Percentiles rank a stretch among this genome's conserved stretches.
phyloP scores from a whole-genome alignment of 2,329 filamentous ascomycete genomes.

The Dactylellina cionopaga region DNA sequence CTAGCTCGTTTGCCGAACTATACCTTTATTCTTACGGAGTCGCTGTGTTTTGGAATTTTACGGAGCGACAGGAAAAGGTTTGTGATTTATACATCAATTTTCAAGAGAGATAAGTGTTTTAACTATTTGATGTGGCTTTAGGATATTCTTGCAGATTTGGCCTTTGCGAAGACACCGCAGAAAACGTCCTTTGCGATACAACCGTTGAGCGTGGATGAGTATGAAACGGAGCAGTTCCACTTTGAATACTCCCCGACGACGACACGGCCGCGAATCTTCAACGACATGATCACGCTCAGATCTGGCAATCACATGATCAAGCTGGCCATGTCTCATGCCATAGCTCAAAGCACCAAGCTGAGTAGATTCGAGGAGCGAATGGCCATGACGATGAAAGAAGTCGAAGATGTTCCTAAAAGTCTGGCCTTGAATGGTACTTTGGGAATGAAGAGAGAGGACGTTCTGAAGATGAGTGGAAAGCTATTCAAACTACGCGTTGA shows the following conservation, averaged over 20 bases:
- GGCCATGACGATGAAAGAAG: conserved; percentile 90
- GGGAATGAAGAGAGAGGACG: conserved; percentile 89
- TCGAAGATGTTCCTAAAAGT: conserved; percentile 88
- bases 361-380: conserved; percentile 96
- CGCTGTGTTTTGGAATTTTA: conserved; percentile 99
- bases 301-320: conserved; percentile 99
- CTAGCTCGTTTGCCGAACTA: conserved; percentile 86
- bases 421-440: conserved; percentile 88
- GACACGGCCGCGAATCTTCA: conserved; percentile 83
- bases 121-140: conserved; percentile 15
- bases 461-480: conserved; percentile 88
- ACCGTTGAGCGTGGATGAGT: conserved; percentile 86
- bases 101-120: no score
- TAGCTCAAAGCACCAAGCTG: conserved; percentile 95
- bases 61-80: conserved; percentile 86
- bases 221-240: conserved; percentile 97
- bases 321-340: conserved; percentile 94
- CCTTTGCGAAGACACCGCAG: conserved; percentile 79
- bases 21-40: conserved; percentile 98
- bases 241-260: conserved; percentile 94
- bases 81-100: neutral
- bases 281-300: conserved; percentile 98
- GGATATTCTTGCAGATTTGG: conserved; percentile 91
- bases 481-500: conserved; percentile 95
- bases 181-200: conserved; percentile 76